Evolutionary conservation across 1,139 yeast genomes (phyloP), one percentile per base, ranked within the genome.

Genomic region (Diutina rugosa): DNA sequence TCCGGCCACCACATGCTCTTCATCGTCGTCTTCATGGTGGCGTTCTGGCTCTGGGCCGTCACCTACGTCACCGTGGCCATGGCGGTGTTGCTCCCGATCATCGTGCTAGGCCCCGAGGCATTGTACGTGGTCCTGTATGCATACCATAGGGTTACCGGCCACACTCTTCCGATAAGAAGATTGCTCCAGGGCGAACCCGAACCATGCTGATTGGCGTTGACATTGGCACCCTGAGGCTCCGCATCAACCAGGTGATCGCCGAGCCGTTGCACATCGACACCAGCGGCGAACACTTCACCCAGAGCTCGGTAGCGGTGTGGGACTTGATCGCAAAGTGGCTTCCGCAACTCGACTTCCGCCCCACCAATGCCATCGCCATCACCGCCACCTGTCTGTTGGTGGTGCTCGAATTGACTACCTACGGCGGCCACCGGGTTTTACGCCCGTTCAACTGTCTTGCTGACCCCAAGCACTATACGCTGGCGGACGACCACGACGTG

Each of bases 371-470:
- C 29, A 18, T 49, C 5, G 53, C 53, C 29, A 6, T 49, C 44
- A 32, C 53, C 6, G 53, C 53, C 10, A 49, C 53, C 21, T 49
- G 53, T 49, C 53, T 49, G 53, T 29, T 18, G n/a, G 53, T 49
- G 44, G 53, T 49, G 9, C 21, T 16, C 16, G 53, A 49, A 38
- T 28, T 30, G n/a, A 7, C n/a, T 9, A n/a, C n/a, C 8, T 10
- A 32, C n/a, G 26, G 21, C 10, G 29, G 44, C 4, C 44, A 30
- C 5, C n/a, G n/a, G 3, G 9, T n/a, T 4, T 29, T 49, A 9
- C 41, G 53, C 16, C 53, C 53, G 7, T 49, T 49, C 10, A 49
- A 49, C 26, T 49, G 53, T 10, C 18, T 32, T 16, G 53, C 53
- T 7, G 41, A 30, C 14, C 53, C 53, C 7, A 3, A 21, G 6